Conservation (phyloP, 148 eudicot genomes). For the Diospyros lotus region DNA sequence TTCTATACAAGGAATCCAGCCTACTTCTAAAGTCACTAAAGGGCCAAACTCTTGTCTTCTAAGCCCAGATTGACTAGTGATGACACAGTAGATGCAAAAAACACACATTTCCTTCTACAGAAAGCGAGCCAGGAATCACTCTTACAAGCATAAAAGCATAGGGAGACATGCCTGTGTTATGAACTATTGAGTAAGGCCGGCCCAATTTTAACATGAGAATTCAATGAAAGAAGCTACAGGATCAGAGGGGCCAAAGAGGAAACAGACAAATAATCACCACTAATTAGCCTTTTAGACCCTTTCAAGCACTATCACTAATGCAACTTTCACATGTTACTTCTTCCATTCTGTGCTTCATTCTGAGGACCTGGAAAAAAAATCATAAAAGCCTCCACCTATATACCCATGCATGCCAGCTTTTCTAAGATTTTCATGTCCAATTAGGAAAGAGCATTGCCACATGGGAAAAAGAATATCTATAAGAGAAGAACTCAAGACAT, state of each 20-base stretch:
- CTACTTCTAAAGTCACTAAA: not conserved
- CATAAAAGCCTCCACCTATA: not conserved
- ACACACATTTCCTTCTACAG: not conserved
- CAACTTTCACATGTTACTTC: not conserved
- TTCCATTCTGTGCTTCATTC: not conserved
- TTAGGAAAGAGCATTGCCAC: not conserved
- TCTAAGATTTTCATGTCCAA: not conserved
- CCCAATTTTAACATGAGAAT: too few relatives aligned
- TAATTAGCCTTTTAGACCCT: not conserved
- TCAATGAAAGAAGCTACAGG: too few relatives aligned
- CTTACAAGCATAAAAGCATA: too few relatives aligned
- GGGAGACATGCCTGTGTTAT: too few relatives aligned
- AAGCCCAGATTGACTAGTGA: too few relatives aligned
- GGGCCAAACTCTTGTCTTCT: not conserved
- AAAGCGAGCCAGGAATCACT: too few relatives aligned
- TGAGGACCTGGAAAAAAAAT: too few relatives aligned
- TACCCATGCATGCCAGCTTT: not conserved
- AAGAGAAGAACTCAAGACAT: not conserved
- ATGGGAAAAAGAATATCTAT: not conserved
- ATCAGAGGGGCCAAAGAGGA: not conserved
- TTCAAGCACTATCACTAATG: constrained; percentile 2
- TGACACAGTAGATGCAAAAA: not conserved
- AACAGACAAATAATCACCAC: not conserved
- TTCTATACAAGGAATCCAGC: not conserved
- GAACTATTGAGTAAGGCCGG: too few relatives aligned